Conservation (phyloP, 2,329 filamentous ascomycete genomes). For the Cladosporium sp. region DNA sequence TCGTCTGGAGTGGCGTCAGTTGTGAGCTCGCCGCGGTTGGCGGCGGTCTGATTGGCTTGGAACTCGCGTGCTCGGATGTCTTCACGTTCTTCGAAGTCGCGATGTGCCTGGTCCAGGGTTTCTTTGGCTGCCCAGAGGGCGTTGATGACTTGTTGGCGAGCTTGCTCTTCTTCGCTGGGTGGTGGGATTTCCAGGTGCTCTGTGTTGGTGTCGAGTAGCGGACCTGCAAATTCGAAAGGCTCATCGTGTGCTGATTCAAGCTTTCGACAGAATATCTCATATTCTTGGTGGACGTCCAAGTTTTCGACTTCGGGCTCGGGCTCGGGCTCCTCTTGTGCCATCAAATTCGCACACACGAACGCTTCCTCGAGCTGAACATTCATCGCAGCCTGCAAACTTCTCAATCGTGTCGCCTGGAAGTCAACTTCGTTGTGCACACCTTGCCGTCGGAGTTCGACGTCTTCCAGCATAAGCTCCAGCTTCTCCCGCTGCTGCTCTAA, state of each 20-base stretch:
- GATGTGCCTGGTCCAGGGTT: slow-evolving; percentile 2
- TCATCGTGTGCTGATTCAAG: not conserved
- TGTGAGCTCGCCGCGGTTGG: slow-evolving; percentile 5
- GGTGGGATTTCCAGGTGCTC: slow-evolving; percentile 8
- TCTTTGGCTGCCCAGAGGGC: not conserved
- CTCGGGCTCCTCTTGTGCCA: not conserved
- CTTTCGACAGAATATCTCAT: not conserved
- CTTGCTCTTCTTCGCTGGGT: slow-evolving; percentile 17
- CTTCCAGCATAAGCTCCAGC: slow-evolving; percentile 10
- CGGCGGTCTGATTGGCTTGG: slow-evolving; percentile 2
- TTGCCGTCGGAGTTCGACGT: slow-evolving; percentile 5
- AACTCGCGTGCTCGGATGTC: slow-evolving; percentile 12
- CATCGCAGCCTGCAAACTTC: slow-evolving; percentile 5
- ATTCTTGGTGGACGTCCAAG: slow-evolving; percentile 22
- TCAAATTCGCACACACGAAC: slow-evolving; percentile 17
- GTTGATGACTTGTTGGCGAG: slow-evolving; percentile 3
- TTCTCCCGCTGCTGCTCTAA: slow-evolving; percentile 11
- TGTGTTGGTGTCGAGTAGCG: slow-evolving; percentile 10
- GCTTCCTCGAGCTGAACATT: slow-evolving; percentile 20
- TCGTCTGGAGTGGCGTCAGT: slow-evolving; percentile 19
- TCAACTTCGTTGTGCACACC: not conserved
- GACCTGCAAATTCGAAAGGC: not conserved
- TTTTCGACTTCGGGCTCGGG: not conserved
- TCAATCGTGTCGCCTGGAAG: slow-evolving; percentile 2
- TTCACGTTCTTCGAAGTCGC: slow-evolving; percentile 15